Percentiles rank a stretch among this genome's conserved stretches.
These are phyloP conservation scores for Epichloe sylvatica DNA, from an alignment of 2,329 filamentous ascomycete genomes.

Conservation along the genomic window DNA sequence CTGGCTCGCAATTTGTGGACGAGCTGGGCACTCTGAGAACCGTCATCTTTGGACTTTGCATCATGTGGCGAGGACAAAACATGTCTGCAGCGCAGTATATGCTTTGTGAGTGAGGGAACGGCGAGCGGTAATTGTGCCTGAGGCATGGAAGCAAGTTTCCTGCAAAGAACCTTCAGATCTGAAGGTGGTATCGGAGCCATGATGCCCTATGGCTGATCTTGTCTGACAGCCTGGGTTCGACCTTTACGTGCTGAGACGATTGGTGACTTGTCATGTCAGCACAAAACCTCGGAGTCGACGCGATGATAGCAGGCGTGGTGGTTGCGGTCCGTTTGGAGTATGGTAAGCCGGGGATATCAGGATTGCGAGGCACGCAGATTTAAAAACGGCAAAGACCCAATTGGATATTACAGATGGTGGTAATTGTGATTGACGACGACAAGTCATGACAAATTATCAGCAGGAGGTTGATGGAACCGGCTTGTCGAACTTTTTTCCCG, in stretches of 20 bases:
- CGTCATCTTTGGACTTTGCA: constrained; percentile 44
- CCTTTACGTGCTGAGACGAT: not conserved
- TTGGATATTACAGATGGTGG: not conserved
- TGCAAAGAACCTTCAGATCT: constrained; percentile 51
- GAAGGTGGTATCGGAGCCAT: constrained; percentile 22
- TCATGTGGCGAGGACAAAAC: constrained; percentile 51
- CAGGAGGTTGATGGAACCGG: too few species aligned
- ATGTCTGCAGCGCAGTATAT: constrained; percentile 41
- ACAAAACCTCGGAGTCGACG: not conserved
- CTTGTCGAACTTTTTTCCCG: constrained; percentile 14
- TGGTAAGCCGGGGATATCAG: too few species aligned
- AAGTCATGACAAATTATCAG: too few species aligned
- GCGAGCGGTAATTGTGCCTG: constrained; percentile 60
- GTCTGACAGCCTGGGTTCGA: not conserved
- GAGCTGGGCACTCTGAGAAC: constrained; percentile 51
- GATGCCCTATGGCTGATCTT: not conserved
- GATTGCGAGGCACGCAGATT: not conserved
- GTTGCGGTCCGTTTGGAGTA: not conserved
- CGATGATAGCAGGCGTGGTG: not conserved
- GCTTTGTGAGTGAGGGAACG: constrained; percentile 52
- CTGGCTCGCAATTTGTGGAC: constrained; percentile 73
- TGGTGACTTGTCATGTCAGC: not conserved
- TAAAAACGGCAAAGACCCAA: not conserved
- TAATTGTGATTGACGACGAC: not conserved
- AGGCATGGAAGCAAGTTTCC: constrained; percentile 56